Percentiles rank a stretch among this genome's conserved stretches.
phyloP scores from a whole-genome alignment of 345 rosid species.

The Eutrema yunnanense region DNA sequence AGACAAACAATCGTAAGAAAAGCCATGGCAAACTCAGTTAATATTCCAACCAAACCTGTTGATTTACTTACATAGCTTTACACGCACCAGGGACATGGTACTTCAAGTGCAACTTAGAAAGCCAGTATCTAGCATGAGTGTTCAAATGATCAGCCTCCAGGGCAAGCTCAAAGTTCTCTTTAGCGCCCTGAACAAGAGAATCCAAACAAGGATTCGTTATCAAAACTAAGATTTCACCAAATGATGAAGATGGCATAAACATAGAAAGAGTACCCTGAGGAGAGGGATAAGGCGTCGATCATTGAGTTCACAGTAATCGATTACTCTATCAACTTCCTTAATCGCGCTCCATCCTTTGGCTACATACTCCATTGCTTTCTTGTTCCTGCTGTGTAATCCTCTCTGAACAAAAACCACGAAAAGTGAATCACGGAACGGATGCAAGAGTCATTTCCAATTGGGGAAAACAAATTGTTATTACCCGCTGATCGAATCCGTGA shows the following conservation, averaged over 20 bases:
- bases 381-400: slow-evolving; percentile 68
- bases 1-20: background rate
- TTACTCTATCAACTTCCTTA: slow-evolving; percentile 87
- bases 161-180: slow-evolving; percentile 89
- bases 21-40: background rate
- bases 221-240: background rate
- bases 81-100: slow-evolving; percentile 82
- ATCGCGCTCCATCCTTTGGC: slow-evolving; percentile 84
- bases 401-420: slow-evolving; percentile 38
- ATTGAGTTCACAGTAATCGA: slow-evolving; percentile 76
- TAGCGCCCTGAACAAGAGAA: slow-evolving; percentile 49
- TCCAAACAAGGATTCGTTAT: too few relatives aligned
- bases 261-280: slow-evolving; percentile 41
- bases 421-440: background rate
- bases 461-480: background rate
- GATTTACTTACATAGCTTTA: slow-evolving; percentile 66
- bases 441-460: background rate
- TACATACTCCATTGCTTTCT: slow-evolving; percentile 83
- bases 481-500: slow-evolving; percentile 6
- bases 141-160: slow-evolving; percentile 68
- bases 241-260: background rate
- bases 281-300: slow-evolving; percentile 85
- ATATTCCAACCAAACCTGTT: background rate
- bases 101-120: slow-evolving; percentile 75
- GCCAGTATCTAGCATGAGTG: slow-evolving; percentile 85